These are phyloP conservation scores for Croton laevigatus DNA, from an alignment of 441 rosid genomes.

Conservation along the genomic window DNA sequence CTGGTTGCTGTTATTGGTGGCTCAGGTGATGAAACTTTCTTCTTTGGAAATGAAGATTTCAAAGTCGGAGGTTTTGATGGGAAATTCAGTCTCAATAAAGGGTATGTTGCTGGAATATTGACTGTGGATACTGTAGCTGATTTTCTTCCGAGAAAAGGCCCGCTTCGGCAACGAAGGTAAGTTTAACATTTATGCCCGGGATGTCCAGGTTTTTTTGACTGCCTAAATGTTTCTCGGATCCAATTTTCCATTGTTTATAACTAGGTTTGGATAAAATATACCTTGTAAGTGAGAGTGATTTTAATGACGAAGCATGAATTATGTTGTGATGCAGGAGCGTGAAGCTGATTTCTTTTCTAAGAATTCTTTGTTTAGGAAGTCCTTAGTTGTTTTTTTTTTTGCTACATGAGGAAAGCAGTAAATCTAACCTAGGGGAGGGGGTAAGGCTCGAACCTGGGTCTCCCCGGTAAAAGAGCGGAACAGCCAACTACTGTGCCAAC, in stretches of 20 bases:
- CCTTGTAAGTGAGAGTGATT: neutral
- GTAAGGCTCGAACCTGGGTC: no score
- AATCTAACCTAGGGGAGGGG: no score
- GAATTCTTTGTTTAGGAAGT: no score
- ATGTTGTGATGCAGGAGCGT: no score
- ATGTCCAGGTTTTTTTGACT: neutral
- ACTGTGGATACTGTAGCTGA: conserved; percentile 87
- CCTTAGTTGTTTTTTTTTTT: no score
- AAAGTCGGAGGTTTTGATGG: conserved; percentile 73
- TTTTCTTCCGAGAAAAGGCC: conserved; percentile 84
- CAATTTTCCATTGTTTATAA: neutral
- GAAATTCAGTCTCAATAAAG: conserved; percentile 58
- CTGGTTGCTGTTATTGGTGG: conserved; percentile 77
- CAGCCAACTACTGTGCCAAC: no score
- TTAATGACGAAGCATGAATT: neutral
- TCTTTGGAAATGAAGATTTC: conserved; percentile 62
- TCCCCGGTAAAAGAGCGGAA: no score
- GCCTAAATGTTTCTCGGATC: neutral
- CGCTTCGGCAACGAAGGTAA: conserved; percentile 70
- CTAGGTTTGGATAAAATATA: neutral
- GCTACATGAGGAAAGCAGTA: no score
- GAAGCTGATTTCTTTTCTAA: no score
- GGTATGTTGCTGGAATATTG: conserved; percentile 82
- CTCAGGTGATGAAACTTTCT: conserved; percentile 42
- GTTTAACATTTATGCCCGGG: neutral